Base-by-base conservation (phyloP, 1,284 basidiomycete species). In the Pascua sp. region DNA sequence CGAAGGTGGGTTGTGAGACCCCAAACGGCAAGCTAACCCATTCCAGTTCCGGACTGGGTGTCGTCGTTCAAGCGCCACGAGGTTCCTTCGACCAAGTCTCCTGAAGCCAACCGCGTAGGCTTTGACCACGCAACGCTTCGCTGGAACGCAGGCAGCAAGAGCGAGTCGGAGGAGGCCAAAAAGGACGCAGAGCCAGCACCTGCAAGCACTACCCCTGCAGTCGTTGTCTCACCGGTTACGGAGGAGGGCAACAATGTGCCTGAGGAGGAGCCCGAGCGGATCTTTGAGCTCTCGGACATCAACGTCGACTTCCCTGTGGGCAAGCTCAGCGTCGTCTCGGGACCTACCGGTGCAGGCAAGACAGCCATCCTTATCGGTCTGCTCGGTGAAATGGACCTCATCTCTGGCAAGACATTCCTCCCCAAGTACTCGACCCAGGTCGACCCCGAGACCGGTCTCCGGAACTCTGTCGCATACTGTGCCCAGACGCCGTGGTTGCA, bases 401-500 rank as follows among this genome's bases (percentile, higher is more conserved):
- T 82, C 1, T 77, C 80, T 7, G 89, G 89, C 0, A 68, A 73
- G 7, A 84, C 87, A 10, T 75, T 80, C 36, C 74, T 90, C 9
- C 82, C 86, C 56, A 92, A 91, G 69, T 78, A 86, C 71, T 76
- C n/a, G 69, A 79, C 80, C 12, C 78, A 78, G 42, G 78, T 88
- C 4, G 84, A 89, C 72, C 43, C 58, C 3, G 79, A 81, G 18
- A 77, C 84, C 24, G 86, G 87, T 0, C 75, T 88, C 40, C 83
- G 83, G 66, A 86, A 91, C 65, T 80, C 85, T 10, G 85, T 93
- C 38, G 90, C 91, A 1, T 95, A 93, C 67, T 88, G 81, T 45
- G 85, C 90, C 1, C 93, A 96, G 75, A 83, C 85, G 1, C 86
- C 92, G 0, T 96, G 90, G 91, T 80, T 96, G 39, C 81, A 84